Evolutionary conservation across 805 yeast species (phyloP).

Genomic region (Crinitomyces ghanaensis): DNA sequence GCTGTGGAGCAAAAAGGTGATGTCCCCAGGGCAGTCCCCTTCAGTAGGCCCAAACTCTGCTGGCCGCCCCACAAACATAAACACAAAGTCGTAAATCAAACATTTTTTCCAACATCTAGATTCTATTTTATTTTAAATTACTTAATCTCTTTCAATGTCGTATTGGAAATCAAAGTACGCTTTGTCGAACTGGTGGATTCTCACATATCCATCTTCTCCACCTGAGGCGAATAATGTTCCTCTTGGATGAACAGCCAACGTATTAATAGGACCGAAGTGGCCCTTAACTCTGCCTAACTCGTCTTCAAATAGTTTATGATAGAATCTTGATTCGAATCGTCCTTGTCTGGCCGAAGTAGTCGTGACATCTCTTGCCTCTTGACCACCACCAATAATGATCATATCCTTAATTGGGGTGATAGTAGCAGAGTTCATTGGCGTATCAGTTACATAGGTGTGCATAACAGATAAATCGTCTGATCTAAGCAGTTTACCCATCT

Average conservation of each 20-base stretch:
- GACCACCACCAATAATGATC: constrained; percentile 97
- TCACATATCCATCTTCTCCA: constrained; percentile 95
- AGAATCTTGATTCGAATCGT: constrained; percentile 91
- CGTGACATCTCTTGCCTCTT: constrained; percentile 96
- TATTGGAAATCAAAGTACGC: constrained; percentile 86
- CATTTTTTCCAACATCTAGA: constrained; percentile 1
- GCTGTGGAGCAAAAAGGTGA: no score
- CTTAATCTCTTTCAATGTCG: constrained; percentile 50
- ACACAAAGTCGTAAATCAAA: not conserved
- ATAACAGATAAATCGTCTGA: constrained; percentile 61
- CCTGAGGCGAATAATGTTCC: constrained; percentile 94
- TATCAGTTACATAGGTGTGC: constrained; percentile 74
- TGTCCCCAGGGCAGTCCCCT: no score
- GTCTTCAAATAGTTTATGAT: constrained; percentile 88
- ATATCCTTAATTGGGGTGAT: constrained; percentile 89
- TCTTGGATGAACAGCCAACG: constrained; percentile 86
- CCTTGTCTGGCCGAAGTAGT: constrained; percentile 93
- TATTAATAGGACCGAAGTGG: constrained; percentile 97
- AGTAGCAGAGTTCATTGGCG: constrained; percentile 91
- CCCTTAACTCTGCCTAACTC: constrained; percentile 97
- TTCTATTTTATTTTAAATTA: no score
- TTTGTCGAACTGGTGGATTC: constrained; percentile 89
- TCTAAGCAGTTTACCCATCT: constrained; percentile 66
- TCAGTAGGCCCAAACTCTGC: no score
- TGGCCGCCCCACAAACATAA: not conserved